These are phyloP conservation scores for Lyophyllum decastes DNA, from an alignment of 768 basidiomycete genomes.

Conservation along the genomic window DNA sequence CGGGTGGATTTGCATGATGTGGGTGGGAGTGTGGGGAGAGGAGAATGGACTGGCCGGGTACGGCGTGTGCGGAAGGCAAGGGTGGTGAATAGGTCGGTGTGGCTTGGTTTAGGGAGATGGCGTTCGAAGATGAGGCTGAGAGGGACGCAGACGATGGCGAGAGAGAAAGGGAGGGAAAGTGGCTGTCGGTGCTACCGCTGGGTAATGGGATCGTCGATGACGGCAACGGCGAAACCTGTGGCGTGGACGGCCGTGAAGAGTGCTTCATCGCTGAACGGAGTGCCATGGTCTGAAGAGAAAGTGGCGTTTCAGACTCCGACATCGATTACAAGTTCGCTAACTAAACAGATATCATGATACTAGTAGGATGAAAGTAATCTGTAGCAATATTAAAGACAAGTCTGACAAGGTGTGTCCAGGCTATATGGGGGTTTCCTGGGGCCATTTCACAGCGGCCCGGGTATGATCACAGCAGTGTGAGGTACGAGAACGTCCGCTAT, in stretches of 20 bases:
- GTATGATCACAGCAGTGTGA: too few species aligned
- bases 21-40: constrained; percentile 14
- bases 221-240: constrained; percentile 19
- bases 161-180: constrained; percentile 14
- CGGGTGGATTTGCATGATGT: constrained; percentile 14
- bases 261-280: constrained; percentile 61
- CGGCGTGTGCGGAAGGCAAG: neutral
- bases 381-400: too few species aligned
- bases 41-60: constrained; percentile 6
- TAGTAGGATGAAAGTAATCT: too few species aligned
- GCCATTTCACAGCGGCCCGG: too few species aligned
- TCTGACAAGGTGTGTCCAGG: too few species aligned
- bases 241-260: constrained; percentile 30
- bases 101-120: neutral
- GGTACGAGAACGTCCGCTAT: too few species aligned
- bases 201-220: constrained; percentile 18
- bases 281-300: constrained; percentile 20
- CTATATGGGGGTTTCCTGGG: too few species aligned
- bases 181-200: constrained; percentile 22
- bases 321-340: neutral
- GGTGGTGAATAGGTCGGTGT: neutral
- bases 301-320: constrained; percentile 18
- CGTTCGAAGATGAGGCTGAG: neutral
- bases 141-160: constrained; percentile 4
- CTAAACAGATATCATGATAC: neutral